Evolutionary conservation across 2,329 filamentous ascomycete genomes (phyloP).

Genomic region (Alternaria triticina): DNA sequence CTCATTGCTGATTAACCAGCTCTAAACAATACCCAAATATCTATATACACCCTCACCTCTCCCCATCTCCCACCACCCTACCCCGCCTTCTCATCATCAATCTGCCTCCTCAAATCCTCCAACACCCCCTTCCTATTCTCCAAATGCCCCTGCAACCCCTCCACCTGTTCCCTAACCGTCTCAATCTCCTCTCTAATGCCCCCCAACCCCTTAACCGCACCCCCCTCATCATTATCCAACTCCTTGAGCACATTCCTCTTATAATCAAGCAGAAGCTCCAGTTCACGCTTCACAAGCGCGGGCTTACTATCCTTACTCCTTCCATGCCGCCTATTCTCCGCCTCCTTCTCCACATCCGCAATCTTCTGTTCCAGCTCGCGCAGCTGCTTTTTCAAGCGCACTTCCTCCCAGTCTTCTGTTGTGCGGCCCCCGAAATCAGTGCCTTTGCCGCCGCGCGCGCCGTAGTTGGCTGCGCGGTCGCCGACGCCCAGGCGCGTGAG

Average conservation of each 20-base stretch:
- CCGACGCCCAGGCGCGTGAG: constrained; percentile 83
- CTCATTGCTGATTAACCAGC: not conserved
- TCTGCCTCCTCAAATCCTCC: constrained; percentile 77
- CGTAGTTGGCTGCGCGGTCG: constrained; percentile 72
- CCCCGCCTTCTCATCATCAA: constrained; percentile 81
- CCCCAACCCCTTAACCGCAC: constrained; percentile 69
- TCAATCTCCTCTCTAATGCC: constrained; percentile 84
- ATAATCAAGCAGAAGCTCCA: constrained; percentile 93
- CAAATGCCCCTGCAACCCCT: constrained; percentile 85
- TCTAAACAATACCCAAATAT: not conserved
- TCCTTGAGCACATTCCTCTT: constrained; percentile 82
- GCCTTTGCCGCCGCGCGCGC: constrained; percentile 68
- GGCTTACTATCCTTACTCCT: constrained; percentile 77
- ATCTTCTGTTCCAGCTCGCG: constrained; percentile 89
- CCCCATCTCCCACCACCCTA: not conserved
- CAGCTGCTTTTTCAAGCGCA: constrained; percentile 90
- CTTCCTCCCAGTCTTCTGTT: constrained; percentile 96
- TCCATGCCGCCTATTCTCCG: constrained; percentile 62
- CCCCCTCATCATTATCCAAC: constrained; percentile 73
- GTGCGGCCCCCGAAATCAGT: constrained; percentile 89
- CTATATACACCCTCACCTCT: not conserved
- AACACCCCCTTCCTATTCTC: constrained; percentile 76
- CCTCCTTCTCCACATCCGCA: constrained; percentile 76
- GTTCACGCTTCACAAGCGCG: constrained; percentile 88
- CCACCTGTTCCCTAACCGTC: constrained; percentile 92